Percentiles rank a stretch among this genome's conserved stretches.
phyloP scores from a whole-genome alignment of 148 eudicot genomes.

The Rhododendron williamsianum region DNA sequence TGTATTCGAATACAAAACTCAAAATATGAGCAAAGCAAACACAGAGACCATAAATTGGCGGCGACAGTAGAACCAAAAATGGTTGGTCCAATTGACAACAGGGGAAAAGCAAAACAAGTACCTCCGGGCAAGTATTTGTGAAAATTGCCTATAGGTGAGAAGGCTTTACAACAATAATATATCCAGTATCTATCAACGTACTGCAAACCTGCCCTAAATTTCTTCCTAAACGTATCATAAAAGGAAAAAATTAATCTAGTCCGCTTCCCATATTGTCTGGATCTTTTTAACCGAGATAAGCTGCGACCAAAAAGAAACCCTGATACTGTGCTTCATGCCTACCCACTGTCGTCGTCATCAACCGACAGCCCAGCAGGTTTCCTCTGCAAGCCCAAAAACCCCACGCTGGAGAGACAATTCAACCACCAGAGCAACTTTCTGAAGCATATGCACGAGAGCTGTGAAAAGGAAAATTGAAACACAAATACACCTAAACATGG shows the following conservation, averaged over 20 bases:
- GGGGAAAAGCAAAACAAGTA: background rate
- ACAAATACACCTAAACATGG: background rate
- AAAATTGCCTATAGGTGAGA: background rate
- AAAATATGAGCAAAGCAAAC: background rate
- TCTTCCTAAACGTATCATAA: background rate
- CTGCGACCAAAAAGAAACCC: background rate
- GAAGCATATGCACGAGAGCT: background rate
- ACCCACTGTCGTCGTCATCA: background rate
- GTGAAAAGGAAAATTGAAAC: background rate
- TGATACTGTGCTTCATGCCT: background rate
- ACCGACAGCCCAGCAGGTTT: background rate
- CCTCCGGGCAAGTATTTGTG: background rate
- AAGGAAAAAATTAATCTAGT: background rate
- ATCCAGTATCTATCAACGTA: background rate
- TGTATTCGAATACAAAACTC: background rate
- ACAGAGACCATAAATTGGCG: background rate
- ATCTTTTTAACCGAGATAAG: background rate
- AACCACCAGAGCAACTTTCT: background rate
- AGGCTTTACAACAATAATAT: background rate
- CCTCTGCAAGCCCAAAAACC: background rate
- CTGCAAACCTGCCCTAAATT: slow-evolving; percentile 7
- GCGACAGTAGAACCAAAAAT: background rate
- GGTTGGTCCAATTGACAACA: background rate
- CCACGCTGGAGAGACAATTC: background rate
- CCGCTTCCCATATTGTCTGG: background rate